Evolutionary conservation across 1,139 yeast species (phyloP).

Genomic region (Pneumocystis jirovecii): DNA sequence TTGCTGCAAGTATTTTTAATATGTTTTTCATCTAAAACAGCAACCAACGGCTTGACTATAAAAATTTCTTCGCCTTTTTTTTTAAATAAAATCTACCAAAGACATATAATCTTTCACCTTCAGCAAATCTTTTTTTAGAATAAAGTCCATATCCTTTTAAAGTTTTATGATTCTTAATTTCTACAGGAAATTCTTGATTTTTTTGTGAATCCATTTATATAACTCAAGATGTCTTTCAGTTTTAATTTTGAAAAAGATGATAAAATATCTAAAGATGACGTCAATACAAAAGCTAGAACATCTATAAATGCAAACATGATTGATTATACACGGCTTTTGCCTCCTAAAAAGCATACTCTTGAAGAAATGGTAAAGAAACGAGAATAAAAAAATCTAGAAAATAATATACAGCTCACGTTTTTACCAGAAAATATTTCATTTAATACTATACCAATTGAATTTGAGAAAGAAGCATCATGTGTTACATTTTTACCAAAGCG

Average conservation of each 20-base stretch:
- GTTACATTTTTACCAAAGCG: neutral
- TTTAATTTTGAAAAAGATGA: neutral
- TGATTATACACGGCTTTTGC: neutral
- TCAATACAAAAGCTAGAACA: neutral
- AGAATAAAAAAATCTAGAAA: neutral
- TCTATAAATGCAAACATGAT: neutral
- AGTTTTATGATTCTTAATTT: neutral
- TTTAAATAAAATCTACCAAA: neutral
- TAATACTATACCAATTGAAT: neutral
- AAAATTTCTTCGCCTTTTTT: neutral
- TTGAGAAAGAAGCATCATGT: neutral
- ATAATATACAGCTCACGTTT: neutral
- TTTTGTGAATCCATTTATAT: neutral
- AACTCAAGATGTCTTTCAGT: neutral
- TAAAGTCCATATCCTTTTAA: neutral
- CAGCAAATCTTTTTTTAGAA: neutral
- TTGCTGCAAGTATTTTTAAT: neutral
- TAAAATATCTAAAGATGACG: neutral
- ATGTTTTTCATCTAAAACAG: neutral
- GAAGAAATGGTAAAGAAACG: neutral
- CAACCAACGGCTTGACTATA: neutral
- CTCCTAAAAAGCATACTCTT: neutral
- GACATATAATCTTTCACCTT: neutral
- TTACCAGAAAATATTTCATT: neutral
- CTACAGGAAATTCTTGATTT: neutral